Evolutionary conservation across 345 rosid species (phyloP), one percentile per base, ranked within the genome.

Genomic region (Eucalyptus grandis): DNA sequence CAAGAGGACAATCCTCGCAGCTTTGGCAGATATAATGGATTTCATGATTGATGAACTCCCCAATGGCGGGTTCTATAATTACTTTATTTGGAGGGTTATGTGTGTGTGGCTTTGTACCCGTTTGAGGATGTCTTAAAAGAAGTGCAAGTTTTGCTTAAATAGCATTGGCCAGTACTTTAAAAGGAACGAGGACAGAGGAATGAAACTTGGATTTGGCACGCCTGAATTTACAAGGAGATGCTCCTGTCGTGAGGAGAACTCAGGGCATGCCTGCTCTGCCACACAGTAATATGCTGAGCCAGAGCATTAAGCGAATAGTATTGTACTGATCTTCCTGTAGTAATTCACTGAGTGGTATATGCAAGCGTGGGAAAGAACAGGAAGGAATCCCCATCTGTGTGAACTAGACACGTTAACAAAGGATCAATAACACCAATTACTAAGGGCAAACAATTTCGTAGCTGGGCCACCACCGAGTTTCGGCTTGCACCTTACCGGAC

Each of bases 21-120:
- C 90, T 72, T 87, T 89, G 88, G 90, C 90, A 89, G 90, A 58
- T 72, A 22, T 69, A 86, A 67, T 89, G 90, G 86, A 87, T 27
- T 60, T 60, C 90, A 89, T 85, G 81, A 89, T 89, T 89, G 37
- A 85, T 65, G 67, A 40, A 53, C 86, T 77, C 83, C 83, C 83
- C 83, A 40, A 77, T 77, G 83, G 83, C 22, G 83, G 83, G 47
- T 77, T 77, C 83, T 40, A 77, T 40, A 43, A 10, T 77, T 40
- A 77, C 83, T 77, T 77, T 77, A 77, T 77, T 12, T 77, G 83
- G 47, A 21, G 83, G 83, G 47, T 9, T 37, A 21, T 37, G 83
- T 37, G 15, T 37, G 15, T 3, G 83, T 11, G 83, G 24, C 83
- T 37, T 77, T 77, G 83, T 77, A 77, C 83, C 47, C 83, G 83